Base-by-base conservation (phyloP, 192 early-diverging fungal genomes). In the Coemansia sp. region DNA sequence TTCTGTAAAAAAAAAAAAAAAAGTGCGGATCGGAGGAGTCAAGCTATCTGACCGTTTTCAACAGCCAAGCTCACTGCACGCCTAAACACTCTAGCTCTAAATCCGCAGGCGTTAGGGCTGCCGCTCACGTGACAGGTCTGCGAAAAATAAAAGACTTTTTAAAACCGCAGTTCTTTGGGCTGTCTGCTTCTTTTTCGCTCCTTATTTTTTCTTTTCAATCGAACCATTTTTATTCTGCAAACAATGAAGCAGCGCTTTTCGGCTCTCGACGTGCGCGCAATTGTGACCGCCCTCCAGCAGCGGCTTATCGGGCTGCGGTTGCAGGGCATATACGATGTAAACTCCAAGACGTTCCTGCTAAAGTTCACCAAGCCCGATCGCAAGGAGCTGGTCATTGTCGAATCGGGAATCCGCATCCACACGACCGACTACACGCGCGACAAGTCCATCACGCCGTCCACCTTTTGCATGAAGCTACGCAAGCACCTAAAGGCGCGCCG, bases 261-360 rank as follows among this genome's bases (percentile, higher is more conserved):
- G 19, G 87, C 91, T 2, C 75, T 98, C 29, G 96, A 98, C 58
- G 87, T 94, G 21, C 85, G 91, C 19, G 91, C 93, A 6, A 86
- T 85, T 9, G 91, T 92, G 2, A 77, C 87, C 18, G 88, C 91
- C 30, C 72, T 95, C 2, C 58, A 64, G 42, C 60, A 77, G 54
- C 75, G 84, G 56, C 66, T 96, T 19, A 81, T 93, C 8, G 95
- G 92, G 4, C 72, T 95, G 44, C 91, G 97, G 7, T 79, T 98
- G 16, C 91, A 94, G 67, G 97, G 97, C 55, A 85, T 98, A n/a
- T 98, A 98, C 71, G 95, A 97, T 80, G 84, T 95, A 61, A 95
- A 91, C 55, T 56, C 82, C 6, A 89, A 90, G 70, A 97, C 94
- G 48, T 92, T 90, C 62, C 80, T 98, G 19, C 83, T 96, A 70